phyloP scores from a whole-genome alignment of 2,329 filamentous ascomycete genomes.

The Lachnellula hyalina region DNA sequence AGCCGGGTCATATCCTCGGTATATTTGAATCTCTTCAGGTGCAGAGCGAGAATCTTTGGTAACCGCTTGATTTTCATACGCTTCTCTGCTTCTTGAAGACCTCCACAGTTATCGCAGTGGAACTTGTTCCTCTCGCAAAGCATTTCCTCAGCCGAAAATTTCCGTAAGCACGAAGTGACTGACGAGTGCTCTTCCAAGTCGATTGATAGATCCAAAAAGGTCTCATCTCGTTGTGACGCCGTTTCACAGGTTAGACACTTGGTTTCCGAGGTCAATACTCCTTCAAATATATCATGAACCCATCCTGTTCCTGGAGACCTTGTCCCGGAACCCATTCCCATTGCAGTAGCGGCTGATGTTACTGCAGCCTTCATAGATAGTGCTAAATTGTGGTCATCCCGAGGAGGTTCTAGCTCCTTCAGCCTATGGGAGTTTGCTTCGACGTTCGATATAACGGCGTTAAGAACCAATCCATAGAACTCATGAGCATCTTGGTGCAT shows the following conservation, averaged over 20 bases:
- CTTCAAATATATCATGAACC: constrained; percentile 97
- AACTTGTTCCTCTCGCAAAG: constrained; percentile 98
- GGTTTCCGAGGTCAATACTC: constrained; percentile 89
- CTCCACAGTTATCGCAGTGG: constrained; percentile 95
- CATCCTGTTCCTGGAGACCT: constrained; percentile 67
- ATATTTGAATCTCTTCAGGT: constrained; percentile 97
- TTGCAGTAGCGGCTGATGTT: constrained; percentile 35
- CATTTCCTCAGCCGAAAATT: constrained; percentile 98
- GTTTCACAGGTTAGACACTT: constrained; percentile 96
- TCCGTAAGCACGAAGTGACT: constrained; percentile 88
- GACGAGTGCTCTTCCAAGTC: constrained; percentile 94
- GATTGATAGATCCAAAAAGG: constrained; percentile 92
- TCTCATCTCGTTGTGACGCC: constrained; percentile 89
- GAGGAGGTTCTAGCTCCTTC: constrained; percentile 43
- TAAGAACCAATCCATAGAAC: constrained; percentile 90
- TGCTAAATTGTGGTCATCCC: constrained; percentile 40
- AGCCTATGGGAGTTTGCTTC: constrained; percentile 75
- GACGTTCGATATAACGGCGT: constrained; percentile 90
- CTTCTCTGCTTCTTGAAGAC: constrained; percentile 95
- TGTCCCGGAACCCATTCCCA: constrained; percentile 33
- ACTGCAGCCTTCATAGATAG: constrained; percentile 46
- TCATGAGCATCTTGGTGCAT: constrained; percentile 99
- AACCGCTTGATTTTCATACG: constrained; percentile 98
- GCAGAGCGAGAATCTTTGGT: constrained; percentile 84
- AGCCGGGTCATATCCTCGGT: constrained; percentile 90